These are phyloP conservation scores for Trapa incisa DNA, from an alignment of 345 rosid species.

Conservation along the genomic window DNA sequence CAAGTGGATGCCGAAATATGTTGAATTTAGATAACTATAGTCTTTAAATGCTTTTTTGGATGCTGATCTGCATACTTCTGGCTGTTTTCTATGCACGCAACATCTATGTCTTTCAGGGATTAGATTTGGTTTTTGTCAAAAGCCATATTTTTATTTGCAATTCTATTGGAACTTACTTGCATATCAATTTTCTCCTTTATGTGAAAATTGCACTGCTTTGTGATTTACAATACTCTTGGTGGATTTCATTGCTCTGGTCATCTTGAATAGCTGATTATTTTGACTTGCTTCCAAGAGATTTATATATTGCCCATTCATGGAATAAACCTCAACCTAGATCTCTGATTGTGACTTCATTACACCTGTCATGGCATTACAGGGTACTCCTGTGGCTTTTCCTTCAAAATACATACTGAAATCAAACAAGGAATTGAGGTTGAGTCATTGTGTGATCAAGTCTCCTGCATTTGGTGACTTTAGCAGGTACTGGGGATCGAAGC, in stretches of 20 bases:
- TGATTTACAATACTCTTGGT: neutral
- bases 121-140: neutral
- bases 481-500: conserved; percentile 26
- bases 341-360: neutral
- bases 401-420: conserved; percentile 38
- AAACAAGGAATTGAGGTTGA: conserved; percentile 33
- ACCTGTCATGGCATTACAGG: conserved; percentile 30
- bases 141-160: neutral
- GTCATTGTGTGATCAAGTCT: conserved; percentile 28
- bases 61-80: neutral
- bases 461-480: conserved; percentile 38
- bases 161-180: neutral
- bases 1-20: neutral
- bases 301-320: neutral
- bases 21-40: neutral
- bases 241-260: neutral
- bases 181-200: neutral
- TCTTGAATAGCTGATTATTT: neutral
- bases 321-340: neutral
- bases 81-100: neutral
- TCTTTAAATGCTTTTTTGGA: neutral
- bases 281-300: neutral
- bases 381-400: conserved; percentile 49
- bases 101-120: neutral
- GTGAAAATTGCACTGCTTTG: neutral